Conservation (phyloP, 257 asterid genomes). For the Handroanthus guayacan region DNA sequence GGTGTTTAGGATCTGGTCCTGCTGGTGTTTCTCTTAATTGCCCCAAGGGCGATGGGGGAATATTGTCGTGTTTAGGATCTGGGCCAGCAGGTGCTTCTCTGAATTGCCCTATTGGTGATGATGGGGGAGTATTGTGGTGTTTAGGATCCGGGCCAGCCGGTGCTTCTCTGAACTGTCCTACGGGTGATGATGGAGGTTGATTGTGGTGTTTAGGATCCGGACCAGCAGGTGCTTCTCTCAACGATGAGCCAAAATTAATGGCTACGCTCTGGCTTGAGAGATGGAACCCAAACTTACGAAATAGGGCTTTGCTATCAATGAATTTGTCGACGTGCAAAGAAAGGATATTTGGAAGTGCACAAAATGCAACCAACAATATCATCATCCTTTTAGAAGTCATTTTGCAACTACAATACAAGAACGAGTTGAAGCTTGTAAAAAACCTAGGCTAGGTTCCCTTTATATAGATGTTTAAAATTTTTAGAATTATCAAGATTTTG, state of each 20-base stretch:
- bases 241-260: not conserved
- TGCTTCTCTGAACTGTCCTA: too few species aligned
- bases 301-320: not conserved
- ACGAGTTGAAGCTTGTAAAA: not conserved
- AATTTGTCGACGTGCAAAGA: not conserved
- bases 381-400: slow-evolving; percentile 3
- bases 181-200: not conserved
- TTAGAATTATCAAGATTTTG: too few species aligned
- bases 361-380: slow-evolving; percentile 14
- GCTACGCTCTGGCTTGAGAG: not conserved
- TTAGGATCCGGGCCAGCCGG: too few species aligned
- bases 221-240: not conserved
- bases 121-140: not conserved
- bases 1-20: too few species aligned
- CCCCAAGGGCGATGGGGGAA: too few species aligned
- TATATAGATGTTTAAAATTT: not conserved
- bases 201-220: too few species aligned
- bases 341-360: not conserved
- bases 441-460: not conserved
- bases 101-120: not conserved
- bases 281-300: slow-evolving; percentile 9
- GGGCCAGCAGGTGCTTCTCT: too few species aligned
- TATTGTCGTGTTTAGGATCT: too few species aligned
- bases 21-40: too few species aligned
- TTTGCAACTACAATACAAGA: not conserved